A percentile compares a stretch with the other conserved stretches of the same genome.
phyloP scores from a whole-genome alignment of 2,329 filamentous ascomycete genomes.

The Sporothrix protearum region DNA sequence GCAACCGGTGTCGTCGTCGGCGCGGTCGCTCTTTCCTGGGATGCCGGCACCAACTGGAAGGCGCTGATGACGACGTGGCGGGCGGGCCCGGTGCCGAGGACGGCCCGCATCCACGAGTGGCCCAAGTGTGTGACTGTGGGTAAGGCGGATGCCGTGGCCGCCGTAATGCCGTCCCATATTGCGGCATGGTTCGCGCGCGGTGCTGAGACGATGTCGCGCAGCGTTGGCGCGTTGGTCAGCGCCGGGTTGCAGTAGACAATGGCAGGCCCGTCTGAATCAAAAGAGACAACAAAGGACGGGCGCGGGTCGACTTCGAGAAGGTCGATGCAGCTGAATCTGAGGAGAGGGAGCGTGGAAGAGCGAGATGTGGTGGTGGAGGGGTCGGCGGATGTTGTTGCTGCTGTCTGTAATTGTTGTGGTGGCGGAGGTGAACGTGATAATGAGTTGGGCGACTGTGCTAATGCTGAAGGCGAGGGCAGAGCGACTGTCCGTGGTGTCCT shows the following conservation, averaged over 20 bases:
- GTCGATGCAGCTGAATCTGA: conserved; percentile 36
- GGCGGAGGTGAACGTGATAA: background rate
- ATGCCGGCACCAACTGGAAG: conserved; percentile 6
- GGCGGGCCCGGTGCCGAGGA: conserved; percentile 17
- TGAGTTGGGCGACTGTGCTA: background rate
- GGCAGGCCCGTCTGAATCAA: background rate
- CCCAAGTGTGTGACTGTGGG: conserved; percentile 19
- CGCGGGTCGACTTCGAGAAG: conserved; percentile 41
- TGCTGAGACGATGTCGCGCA: conserved; percentile 27
- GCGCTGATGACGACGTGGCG: conserved; percentile 27
- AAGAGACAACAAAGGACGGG: conserved; percentile 36
- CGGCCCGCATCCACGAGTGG: conserved; percentile 26
- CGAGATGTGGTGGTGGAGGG: background rate
- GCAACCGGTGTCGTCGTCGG: background rate
- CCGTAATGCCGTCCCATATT: conserved; percentile 31
- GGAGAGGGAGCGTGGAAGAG: conserved; percentile 1
- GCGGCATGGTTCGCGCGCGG: conserved; percentile 23
- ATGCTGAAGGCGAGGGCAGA: background rate
- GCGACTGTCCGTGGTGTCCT: background rate
- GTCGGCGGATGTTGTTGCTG: background rate
- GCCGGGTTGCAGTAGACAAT: conserved; percentile 34
- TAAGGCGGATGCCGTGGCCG: background rate
- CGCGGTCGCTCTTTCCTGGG: background rate
- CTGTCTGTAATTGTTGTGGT: background rate
- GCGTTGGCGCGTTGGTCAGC: conserved; percentile 27